phyloP scores from a whole-genome alignment of 306 rosid genomes.

The Myrica gale region DNA sequence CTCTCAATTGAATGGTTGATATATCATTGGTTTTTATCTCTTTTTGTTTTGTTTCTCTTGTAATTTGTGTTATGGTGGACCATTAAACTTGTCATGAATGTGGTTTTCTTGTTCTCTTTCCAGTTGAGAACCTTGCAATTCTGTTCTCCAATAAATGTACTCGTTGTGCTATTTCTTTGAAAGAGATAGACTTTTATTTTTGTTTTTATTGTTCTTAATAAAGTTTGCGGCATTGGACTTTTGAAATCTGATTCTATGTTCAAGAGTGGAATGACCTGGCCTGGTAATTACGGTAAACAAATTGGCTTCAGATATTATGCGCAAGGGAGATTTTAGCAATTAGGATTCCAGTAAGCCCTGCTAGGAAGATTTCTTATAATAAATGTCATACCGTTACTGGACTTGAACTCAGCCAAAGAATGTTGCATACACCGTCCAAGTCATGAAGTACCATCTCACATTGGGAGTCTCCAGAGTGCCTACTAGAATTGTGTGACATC shows the following conservation, averaged over 20 bases:
- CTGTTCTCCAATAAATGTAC: no score
- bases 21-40: background rate
- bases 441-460: background rate
- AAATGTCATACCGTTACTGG: slow-evolving; percentile 14
- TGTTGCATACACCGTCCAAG: background rate
- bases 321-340: background rate
- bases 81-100: no score
- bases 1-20: background rate
- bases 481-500: slow-evolving; percentile 3
- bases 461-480: background rate
- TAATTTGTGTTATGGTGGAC: background rate
- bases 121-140: no score
- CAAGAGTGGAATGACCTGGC: no score
- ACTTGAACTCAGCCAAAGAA: background rate
- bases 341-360: background rate
- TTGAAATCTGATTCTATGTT: no score
- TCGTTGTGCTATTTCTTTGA: no score
- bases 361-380: background rate
- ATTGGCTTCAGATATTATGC: no score
- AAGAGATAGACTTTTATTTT: no score
- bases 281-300: no score
- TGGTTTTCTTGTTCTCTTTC: no score
- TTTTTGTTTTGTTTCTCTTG: background rate
- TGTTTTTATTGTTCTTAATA: no score
- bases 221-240: no score